Base-by-base conservation (phyloP, 768 basidiomycete genomes). In the Rossbeevera mucosa region DNA sequence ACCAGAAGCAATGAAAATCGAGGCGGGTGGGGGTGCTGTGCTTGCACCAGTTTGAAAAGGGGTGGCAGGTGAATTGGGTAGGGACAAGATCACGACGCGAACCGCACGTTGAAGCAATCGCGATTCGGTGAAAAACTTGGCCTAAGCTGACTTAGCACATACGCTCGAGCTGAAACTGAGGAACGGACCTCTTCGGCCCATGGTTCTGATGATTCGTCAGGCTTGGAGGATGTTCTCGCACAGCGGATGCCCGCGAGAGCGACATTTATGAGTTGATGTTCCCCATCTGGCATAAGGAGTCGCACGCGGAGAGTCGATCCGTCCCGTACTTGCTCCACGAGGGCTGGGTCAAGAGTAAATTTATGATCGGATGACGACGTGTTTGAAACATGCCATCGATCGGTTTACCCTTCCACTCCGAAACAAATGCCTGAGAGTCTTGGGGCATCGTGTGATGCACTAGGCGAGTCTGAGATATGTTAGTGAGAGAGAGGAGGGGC, bases 291-390 rank as follows among this genome's bases (percentile, higher is more conserved):
- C 75, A 97, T 81, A 50, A 96, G 74, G 44, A 98, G 79, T 46
- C 96, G 85, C 44, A 88, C 82, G 20, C 95, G 87, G 26, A 98
- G 72, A 25, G 91, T 94, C 20, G 90, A 87, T 45, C 94, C 95
- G 65, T 98, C 94, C 46, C 89, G 81, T 48, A 97, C 93, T 65
- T 89, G 86, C 71, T 99, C 95, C 53, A 98, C 91, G 54, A 97
- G 80, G 44, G 88, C 94, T 94, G 53, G 3, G 20, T 45, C 7
- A 42, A 51, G 6, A 66, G 51, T 47, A 5, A 14, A n/a, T 0
- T 30, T 3, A 41, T 5, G 43, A 25, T 22, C 52, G 14, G 38
- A 36, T 40, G 1, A 42, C 9, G 18, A 13, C 9, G 44, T 2
- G 9, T 20, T 44, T 40, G 62, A 18, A 62, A 48, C 59, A 31